Evolutionary conservation across 208 protist species (phyloP).

Genomic region (Wallacemonas sp.): DNA sequence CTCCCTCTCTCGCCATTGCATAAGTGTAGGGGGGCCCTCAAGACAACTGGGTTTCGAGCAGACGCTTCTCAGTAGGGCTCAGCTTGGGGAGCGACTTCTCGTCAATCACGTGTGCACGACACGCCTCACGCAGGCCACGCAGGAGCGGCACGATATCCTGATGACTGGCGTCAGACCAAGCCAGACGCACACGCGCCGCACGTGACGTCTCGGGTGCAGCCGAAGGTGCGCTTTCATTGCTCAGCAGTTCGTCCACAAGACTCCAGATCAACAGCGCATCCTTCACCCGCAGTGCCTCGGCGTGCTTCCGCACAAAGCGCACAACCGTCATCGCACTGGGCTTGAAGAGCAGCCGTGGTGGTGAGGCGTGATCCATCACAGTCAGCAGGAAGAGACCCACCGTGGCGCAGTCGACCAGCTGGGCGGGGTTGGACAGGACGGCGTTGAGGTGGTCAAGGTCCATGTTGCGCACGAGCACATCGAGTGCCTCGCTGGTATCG

Average conservation of each 20-base stretch:
- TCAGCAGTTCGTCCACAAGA: constrained; percentile 24
- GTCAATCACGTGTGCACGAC: constrained; percentile 19
- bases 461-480: constrained; percentile 34
- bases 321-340: constrained; percentile 21
- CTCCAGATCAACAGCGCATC: constrained; percentile 49
- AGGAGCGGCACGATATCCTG: constrained; percentile 19
- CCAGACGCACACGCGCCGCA: constrained; percentile 12
- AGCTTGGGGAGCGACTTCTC: constrained; percentile 29
- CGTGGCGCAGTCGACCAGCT: constrained; percentile 41
- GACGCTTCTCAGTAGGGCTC: constrained; percentile 27
- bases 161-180: not conserved
- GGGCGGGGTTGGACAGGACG: constrained; percentile 37
- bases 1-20: too few relatives aligned
- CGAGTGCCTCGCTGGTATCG: constrained; percentile 15
- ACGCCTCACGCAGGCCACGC: constrained; percentile 24
- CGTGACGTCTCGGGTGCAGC: not conserved
- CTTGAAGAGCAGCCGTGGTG: constrained; percentile 11
- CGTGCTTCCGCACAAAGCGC: constrained; percentile 35
- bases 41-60: constrained; percentile 11
- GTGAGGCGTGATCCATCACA: constrained; percentile 5
- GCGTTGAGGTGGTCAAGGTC: constrained; percentile 37
- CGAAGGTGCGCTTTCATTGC: not conserved
- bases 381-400: constrained; percentile 30
- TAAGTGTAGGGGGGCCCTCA: too few relatives aligned
- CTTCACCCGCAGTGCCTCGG: constrained; percentile 45